Conservation (phyloP, 192 early-diverging fungal genomes). For the Gaertneriomyces semiglobifer region DNA sequence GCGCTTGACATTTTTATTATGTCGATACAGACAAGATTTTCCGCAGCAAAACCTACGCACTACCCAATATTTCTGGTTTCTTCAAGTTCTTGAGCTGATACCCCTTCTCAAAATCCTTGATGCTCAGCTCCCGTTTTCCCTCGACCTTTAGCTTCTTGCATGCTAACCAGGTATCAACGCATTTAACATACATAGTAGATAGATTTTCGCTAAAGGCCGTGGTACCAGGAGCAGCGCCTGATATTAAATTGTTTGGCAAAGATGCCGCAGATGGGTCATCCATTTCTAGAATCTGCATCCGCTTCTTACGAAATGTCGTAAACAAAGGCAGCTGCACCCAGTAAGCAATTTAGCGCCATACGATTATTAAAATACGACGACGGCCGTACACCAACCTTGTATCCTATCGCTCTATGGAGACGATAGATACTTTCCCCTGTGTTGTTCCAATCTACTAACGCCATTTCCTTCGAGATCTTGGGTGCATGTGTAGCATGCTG, state of each 20-base stretch:
- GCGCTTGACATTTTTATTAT: too few relatives aligned
- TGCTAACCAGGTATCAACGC: slow-evolving; percentile 53
- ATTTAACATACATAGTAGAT: slow-evolving; percentile 46
- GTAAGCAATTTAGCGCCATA: slow-evolving; percentile 1
- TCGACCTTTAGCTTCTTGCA: slow-evolving; percentile 54
- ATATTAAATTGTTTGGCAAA: slow-evolving; percentile 1
- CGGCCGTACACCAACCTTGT: slow-evolving; percentile 51
- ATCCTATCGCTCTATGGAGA: slow-evolving; percentile 69
- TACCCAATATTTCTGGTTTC: too few relatives aligned
- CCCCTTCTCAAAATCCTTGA: slow-evolving; percentile 71
- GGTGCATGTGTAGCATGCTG: slow-evolving; percentile 62
- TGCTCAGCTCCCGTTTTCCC: slow-evolving; percentile 51
- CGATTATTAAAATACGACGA: not conserved
- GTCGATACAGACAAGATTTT: too few relatives aligned
- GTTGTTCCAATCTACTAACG: slow-evolving; percentile 55
- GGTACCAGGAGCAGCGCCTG: slow-evolving; percentile 42
- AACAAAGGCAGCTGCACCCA: slow-evolving; percentile 54
- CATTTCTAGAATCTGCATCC: slow-evolving; percentile 46
- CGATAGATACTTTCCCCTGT: slow-evolving; percentile 58
- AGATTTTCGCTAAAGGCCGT: slow-evolving; percentile 32
- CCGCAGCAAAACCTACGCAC: too few relatives aligned
- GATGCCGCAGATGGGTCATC: slow-evolving; percentile 15
- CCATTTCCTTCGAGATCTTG: slow-evolving; percentile 60
- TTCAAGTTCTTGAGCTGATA: slow-evolving; percentile 40
- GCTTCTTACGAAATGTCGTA: slow-evolving; percentile 42